phyloP scores from a whole-genome alignment of 2,329 filamentous ascomycete species.

The Fusarium temperatum region DNA sequence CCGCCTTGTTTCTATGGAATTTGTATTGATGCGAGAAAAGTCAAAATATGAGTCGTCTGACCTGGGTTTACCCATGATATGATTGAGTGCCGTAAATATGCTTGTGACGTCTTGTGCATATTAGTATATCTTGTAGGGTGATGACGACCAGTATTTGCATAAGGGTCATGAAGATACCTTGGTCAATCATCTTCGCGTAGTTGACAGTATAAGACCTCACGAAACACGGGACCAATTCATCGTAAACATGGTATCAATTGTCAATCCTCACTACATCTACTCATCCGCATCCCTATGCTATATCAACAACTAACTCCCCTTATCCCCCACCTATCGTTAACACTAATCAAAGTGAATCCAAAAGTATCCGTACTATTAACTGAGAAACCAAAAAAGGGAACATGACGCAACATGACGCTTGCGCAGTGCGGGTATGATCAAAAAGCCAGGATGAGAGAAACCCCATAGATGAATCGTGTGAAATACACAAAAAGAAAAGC shows the following conservation, averaged over 20 bases:
- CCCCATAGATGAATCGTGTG: constrained; percentile 15
- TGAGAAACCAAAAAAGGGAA: constrained; percentile 12
- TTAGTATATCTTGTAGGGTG: not conserved
- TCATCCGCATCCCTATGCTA: constrained; percentile 11
- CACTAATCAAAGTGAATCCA: constrained; percentile 24
- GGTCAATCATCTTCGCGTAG: not conserved
- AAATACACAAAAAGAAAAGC: constrained; percentile 29
- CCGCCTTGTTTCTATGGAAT: constrained; percentile 55
- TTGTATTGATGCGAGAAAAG: constrained; percentile 41
- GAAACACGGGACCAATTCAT: not conserved
- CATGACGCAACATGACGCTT: constrained; percentile 3
- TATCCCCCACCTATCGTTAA: constrained; percentile 8
- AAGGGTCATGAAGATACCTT: too few relatives aligned
- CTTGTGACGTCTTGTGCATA: not conserved
- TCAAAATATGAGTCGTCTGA: constrained; percentile 40
- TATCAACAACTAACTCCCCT: constrained; percentile 21
- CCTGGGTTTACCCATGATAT: constrained; percentile 33
- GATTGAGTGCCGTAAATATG: constrained; percentile 28
- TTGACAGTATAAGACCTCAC: not conserved
- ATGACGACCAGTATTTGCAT: not conserved
- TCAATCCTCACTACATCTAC: constrained; percentile 27
- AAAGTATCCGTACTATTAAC: constrained; percentile 3
- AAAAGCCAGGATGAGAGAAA: constrained; percentile 22
- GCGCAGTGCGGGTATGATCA: constrained; percentile 31
- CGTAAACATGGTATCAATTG: constrained; percentile 41